Conservation (phyloP, 2,329 filamentous ascomycete species). For the Fusarium beomiforme region DNA sequence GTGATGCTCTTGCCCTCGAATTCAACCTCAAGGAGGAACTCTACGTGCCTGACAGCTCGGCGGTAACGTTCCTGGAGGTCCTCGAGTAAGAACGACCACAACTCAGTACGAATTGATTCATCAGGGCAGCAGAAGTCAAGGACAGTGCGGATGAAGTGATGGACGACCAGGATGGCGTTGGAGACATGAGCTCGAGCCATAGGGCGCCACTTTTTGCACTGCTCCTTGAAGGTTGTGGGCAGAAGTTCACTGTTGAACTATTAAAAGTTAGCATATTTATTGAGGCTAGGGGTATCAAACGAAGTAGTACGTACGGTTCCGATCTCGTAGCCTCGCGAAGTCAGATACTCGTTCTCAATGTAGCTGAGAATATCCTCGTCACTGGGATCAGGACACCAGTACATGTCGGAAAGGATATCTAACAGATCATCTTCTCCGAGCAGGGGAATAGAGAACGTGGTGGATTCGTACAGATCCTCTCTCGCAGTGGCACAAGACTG, state of each 20-base stretch:
- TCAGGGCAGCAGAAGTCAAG: constrained; percentile 58
- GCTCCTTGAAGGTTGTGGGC: constrained; percentile 59
- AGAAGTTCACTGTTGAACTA: constrained; percentile 54
- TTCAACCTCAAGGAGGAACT: constrained; percentile 57
- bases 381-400: constrained; percentile 14
- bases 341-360: constrained; percentile 51
- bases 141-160: constrained; percentile 59
- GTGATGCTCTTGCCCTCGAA: constrained; percentile 38
- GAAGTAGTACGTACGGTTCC: constrained; percentile 56
- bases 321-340: constrained; percentile 61
- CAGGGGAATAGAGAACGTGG: constrained; percentile 20
- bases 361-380: constrained; percentile 49
- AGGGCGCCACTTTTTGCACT: constrained; percentile 63
- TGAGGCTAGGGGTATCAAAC: neutral
- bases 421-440: constrained; percentile 20
- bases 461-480: neutral
- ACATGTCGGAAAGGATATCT: constrained; percentile 41
- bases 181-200: constrained; percentile 61
- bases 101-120: constrained; percentile 49
- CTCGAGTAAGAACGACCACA: constrained; percentile 58
- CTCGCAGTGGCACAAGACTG: neutral
- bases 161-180: constrained; percentile 60
- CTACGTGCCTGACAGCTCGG: constrained; percentile 58
- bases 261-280: neutral
- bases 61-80: constrained; percentile 58